phyloP scores from a whole-genome alignment of 345 rosid genomes.

The Carallia pectinifolia region DNA sequence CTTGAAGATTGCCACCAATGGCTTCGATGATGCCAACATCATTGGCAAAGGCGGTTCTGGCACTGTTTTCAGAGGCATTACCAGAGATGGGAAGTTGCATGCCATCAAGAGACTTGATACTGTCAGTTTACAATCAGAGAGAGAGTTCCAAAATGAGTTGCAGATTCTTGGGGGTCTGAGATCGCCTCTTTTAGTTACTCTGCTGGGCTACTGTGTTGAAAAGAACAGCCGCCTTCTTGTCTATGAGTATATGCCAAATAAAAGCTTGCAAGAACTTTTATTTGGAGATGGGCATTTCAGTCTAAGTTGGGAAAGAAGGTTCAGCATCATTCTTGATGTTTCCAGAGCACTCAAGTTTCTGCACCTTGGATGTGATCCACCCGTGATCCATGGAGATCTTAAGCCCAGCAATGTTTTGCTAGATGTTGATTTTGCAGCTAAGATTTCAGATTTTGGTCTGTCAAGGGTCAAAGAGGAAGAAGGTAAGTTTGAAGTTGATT shows the following conservation, averaged over 20 bases:
- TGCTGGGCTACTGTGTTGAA: constrained; percentile 86
- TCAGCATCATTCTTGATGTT: constrained; percentile 68
- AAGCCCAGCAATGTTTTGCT: constrained; percentile 95
- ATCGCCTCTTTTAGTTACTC: constrained; percentile 70
- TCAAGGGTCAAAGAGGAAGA: constrained; percentile 87
- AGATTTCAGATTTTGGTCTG: constrained; percentile 90
- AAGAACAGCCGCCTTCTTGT: constrained; percentile 68
- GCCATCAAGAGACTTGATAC: constrained; percentile 82
- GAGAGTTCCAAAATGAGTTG: constrained; percentile 94
- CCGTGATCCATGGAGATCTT: constrained; percentile 93
- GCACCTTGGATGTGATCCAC: constrained; percentile 91
- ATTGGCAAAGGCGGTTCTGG: constrained; percentile 98
- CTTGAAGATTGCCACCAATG: constrained; percentile 69
- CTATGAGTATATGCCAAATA: constrained; percentile 94
- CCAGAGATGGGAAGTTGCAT: constrained; percentile 67
- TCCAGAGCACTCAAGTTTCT: constrained; percentile 80
- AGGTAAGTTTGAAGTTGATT: constrained; percentile 70
- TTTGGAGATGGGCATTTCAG: constrained; percentile 55
- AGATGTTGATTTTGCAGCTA: constrained; percentile 77
- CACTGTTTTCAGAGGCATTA: constrained; percentile 82
- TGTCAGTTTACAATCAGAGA: constrained; percentile 63
- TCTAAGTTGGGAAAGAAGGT: constrained; percentile 78
- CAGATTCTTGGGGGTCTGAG: constrained; percentile 89
- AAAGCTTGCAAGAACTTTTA: constrained; percentile 78
- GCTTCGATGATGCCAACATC: constrained; percentile 60